These are phyloP conservation scores for Podospora bellae-mahoneyi DNA, from an alignment of 495 filamentous ascomycete species.

Conservation along the genomic window DNA sequence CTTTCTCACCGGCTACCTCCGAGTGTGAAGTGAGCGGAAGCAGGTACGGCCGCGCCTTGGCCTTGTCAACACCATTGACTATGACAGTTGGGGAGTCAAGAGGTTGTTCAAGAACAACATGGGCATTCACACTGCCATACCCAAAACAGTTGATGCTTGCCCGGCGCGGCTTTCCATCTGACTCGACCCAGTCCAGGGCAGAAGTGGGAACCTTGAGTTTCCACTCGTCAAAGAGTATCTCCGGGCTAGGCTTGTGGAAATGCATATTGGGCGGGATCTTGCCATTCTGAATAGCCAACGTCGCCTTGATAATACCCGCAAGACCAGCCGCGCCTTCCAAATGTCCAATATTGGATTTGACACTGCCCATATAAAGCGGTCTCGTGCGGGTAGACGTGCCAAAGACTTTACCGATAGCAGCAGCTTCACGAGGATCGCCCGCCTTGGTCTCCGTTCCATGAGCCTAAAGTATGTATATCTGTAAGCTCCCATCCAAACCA, in stretches of 20 bases:
- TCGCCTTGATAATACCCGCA: constrained; percentile 49
- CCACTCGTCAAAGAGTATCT: constrained; percentile 28
- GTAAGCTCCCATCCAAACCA: no score
- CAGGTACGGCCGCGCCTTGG: no score
- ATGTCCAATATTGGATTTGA: constrained; percentile 53
- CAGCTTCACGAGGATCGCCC: constrained; percentile 39
- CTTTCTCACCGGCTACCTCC: no score
- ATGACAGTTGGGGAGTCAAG: no score
- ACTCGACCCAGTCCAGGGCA: constrained; percentile 10
- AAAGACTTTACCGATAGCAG: constrained; percentile 2
- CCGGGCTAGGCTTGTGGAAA: constrained; percentile 46
- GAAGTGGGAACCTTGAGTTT: constrained; percentile 26
- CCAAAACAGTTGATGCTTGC: constrained; percentile 39
- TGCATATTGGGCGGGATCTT: constrained; percentile 36
- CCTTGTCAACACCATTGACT: no score
- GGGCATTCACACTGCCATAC: constrained; percentile 42
- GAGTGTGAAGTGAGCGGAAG: no score
- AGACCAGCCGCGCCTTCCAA: constrained; percentile 49
- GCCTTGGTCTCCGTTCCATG: constrained; percentile 36
- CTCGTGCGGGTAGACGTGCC: no score
- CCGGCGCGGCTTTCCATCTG: constrained; percentile 21
- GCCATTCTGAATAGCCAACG: constrained; percentile 47
- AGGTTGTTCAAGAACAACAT: constrained; percentile 28
- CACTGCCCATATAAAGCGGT: constrained; percentile 16
- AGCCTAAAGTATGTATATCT: background rate